Conservation (phyloP, 495 filamentous ascomycete species). For the Talaromyces thailandensis region DNA sequence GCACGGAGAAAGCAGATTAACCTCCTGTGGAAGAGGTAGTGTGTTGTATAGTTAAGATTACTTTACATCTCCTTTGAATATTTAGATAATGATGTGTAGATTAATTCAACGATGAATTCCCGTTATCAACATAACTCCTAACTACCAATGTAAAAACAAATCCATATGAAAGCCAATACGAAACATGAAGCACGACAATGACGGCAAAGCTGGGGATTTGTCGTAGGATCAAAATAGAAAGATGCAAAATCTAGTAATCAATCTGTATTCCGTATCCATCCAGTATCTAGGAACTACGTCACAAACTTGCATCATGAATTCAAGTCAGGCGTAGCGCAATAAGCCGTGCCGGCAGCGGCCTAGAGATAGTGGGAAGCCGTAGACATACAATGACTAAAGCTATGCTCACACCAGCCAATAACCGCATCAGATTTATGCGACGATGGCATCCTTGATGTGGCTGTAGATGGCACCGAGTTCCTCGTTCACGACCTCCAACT, state of each 20-base stretch:
- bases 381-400: neutral
- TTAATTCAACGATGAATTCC: neutral
- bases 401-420: neutral
- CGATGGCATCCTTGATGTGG: conserved; percentile 34
- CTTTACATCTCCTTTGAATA: neutral
- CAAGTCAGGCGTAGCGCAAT: neutral
- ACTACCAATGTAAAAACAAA: neutral
- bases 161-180: neutral
- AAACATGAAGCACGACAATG: neutral
- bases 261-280: neutral
- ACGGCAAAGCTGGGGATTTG: neutral
- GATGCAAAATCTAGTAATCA: neutral
- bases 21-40: conserved; percentile 25
- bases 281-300: neutral
- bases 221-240: neutral
- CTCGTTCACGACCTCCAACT: conserved; percentile 27
- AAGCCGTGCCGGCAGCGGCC: neutral
- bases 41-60: neutral
- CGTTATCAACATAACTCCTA: neutral
- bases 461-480: conserved; percentile 39
- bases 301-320: neutral
- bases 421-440: conserved; percentile 19
- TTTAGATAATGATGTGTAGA: neutral
- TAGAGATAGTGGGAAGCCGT: neutral
- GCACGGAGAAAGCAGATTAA: conserved; percentile 35